Evolutionary conservation across 208 protist genomes (phyloP).

Genomic region (Acanthamoeba quina): DNA sequence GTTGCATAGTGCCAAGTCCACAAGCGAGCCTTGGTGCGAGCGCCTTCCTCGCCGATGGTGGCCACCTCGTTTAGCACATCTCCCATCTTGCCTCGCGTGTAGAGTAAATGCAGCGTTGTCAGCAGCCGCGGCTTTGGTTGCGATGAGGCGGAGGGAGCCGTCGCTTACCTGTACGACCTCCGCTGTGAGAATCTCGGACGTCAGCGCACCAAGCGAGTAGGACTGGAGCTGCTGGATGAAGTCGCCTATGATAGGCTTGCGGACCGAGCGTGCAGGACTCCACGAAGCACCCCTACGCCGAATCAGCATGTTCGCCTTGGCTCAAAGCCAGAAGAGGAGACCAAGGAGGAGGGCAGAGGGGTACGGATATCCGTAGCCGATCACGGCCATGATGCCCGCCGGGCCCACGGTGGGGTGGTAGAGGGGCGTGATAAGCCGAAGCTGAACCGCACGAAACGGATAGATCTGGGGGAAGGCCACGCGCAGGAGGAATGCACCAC

Average conservation of each 20-base stretch:
- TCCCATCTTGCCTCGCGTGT: neutral
- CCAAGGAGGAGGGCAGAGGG: neutral
- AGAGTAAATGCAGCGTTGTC: neutral
- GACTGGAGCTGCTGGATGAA: no score
- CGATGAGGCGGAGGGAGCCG: neutral
- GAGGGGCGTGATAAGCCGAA: neutral
- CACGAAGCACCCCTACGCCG: no score
- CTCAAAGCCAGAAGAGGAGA: neutral
- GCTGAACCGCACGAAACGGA: neutral
- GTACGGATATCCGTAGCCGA: no score
- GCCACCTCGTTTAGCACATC: neutral
- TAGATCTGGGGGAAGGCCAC: neutral
- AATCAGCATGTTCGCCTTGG: no score
- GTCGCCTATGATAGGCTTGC: no score
- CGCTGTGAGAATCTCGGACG: neutral
- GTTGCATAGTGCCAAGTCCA: neutral
- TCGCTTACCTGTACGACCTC: neutral
- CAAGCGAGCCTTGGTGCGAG: neutral
- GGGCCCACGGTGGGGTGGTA: slow-evolving; percentile 29
- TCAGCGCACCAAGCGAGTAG: neutral
- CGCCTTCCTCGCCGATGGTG: neutral
- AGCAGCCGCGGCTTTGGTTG: neutral
- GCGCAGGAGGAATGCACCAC: slow-evolving; percentile 7
- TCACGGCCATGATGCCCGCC: neutral
- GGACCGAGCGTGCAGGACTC: no score